Base-by-base conservation (phyloP, 352 stramenopile species). In the Plasmopara halstedii region DNA sequence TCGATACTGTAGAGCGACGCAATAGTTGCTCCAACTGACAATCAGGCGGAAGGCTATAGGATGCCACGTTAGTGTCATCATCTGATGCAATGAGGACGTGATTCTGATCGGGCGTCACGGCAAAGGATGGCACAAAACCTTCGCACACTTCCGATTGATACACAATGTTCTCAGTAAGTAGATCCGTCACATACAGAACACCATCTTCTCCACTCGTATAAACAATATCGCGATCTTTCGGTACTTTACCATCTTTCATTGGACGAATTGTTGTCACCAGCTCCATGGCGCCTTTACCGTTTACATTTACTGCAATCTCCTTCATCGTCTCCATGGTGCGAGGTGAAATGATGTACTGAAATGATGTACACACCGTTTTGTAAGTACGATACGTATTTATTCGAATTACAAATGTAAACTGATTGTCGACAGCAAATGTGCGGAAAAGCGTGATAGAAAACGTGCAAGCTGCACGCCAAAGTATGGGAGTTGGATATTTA, bases 151-250 rank as follows among this genome's bases (percentile, higher is more conserved):
- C 58, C 4, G 56, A 35, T 35, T 85, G 56, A n/a, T 56, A 70
- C 18, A 86, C 48, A 40, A 58, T 54, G 11, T 49, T 53, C 46
- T 88, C 70, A 2, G 69, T 70, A 9, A 48, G 43, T 26, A 89
- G 42, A 50, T 92, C 73, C 10, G 80, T 84, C 26, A 89, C 66
- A 58, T 72, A 83, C 48, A 92, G 53, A n/a, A 86, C 64, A 47
- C 81, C 81, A 44, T 92, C 81, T 48, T 92, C 81, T 40, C 81
- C 78, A 41, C 64, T 85, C 2, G 81, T 89, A 50, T 80, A 64
- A 27, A 82, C 70, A 34, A 89, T 64, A 45, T 89, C 78, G 39
- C 71, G 58, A 34, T 58, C 62, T 4, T 47, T 45, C 25, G 59
- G 51, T 5, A 68, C 39, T 17, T 59, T 29, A 0, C 50, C 52